A percentile compares a stretch with the other conserved stretches of the same genome.
Conservation (phyloP, 768 basidiomycete species). For the Russula olivacea region DNA sequence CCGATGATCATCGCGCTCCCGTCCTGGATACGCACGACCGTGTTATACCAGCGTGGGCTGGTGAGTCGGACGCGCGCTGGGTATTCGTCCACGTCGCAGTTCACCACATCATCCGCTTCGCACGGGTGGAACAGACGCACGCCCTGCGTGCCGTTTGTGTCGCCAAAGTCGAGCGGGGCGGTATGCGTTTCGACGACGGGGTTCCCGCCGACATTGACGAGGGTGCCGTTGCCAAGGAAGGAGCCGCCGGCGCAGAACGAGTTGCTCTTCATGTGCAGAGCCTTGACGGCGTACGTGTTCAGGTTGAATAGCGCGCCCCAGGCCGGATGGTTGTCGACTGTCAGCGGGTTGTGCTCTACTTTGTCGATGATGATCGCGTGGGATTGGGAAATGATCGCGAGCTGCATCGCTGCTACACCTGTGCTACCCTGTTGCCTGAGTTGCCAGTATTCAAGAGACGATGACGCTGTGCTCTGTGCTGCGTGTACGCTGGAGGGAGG, state of each 20-base stretch:
- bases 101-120: slow-evolving; percentile 38
- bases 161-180: slow-evolving; percentile 67
- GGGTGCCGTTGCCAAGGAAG: slow-evolving; percentile 69
- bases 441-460: slow-evolving; percentile 40
- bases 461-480: slow-evolving; percentile 1
- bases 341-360: slow-evolving; percentile 78
- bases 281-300: slow-evolving; percentile 51
- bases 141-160: slow-evolving; percentile 65
- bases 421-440: slow-evolving; percentile 61
- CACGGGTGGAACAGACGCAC: slow-evolving; percentile 71
- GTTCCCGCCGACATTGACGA: slow-evolving; percentile 78
- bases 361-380: slow-evolving; percentile 77
- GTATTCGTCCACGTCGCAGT: slow-evolving; percentile 62
- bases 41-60: slow-evolving; percentile 77
- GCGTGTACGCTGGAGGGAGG: slow-evolving; percentile 8
- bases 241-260: slow-evolving; percentile 84
- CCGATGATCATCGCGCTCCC: slow-evolving; percentile 84
- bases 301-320: slow-evolving; percentile 77
- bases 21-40: slow-evolving; percentile 60
- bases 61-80: slow-evolving; percentile 63
- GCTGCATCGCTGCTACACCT: slow-evolving; percentile 76
- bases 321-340: slow-evolving; percentile 61
- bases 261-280: slow-evolving; percentile 65
- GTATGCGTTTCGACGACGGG: slow-evolving; percentile 63
- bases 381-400: slow-evolving; percentile 58